Evolutionary conservation across 208 protist genomes (phyloP), one percentile per base, ranked within the genome.

Genomic region (Leishmania tropica): DNA sequence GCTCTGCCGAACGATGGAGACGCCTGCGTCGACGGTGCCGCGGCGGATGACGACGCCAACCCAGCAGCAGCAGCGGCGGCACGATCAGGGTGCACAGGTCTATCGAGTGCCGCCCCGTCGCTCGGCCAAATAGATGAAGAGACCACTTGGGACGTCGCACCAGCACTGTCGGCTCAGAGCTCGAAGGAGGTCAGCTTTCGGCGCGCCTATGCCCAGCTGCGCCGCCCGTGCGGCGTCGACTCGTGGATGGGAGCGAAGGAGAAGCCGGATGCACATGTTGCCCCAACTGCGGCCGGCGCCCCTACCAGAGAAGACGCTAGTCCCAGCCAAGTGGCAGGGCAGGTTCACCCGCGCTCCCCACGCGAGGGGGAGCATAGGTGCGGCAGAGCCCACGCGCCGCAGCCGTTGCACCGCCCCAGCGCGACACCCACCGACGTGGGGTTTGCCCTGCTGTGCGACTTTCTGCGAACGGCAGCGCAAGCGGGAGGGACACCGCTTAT

Each of bases 181-280:
- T 11, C 74, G 10, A 73, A 76, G 62, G 83, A 86, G 73, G 78
- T 86, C n/a, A 86, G 77, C 78, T 86, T 86, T 24, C 53, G 47
- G 0, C 58, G 31, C 15, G 83, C 83, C 4, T 80, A 64, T 48
- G 47, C 53, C 1, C 40, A 83, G 15, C 37, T 86, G 51, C 78
- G 64, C 47, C 54, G 19, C 31, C 40, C 54, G 28, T 24, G 42
- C 72, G 31, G 42, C n/a, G n/a, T 58, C 72, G 24, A 75, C 4
- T 24, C 53, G 3, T 40, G 24, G 31, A 56, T n/a, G 1, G 5
- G 10, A 13, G 13, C 7, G 65, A 10, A 35, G 13, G 24, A 40
- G 31, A 45, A 31, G 58, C 19, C 40, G 13, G 19, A 74, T 53
- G 6, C 70, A 19, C 70, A 31, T 35, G 37, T 13, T 51, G 51